Base-by-base conservation (phyloP, 371 early-diverging fungal genomes). In the Chytridium lagenaria region DNA sequence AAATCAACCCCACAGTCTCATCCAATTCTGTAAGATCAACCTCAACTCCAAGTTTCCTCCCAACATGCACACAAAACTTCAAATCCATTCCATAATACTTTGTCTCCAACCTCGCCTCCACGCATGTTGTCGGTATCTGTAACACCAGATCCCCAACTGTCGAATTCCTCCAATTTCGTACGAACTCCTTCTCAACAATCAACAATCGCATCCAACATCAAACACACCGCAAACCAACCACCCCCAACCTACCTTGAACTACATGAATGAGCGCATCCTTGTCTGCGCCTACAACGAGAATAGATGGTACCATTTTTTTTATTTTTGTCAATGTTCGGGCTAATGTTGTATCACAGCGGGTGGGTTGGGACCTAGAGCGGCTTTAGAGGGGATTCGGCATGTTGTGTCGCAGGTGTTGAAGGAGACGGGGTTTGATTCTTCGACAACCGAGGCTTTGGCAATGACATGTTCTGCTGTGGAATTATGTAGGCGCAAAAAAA, bases 371-470 rank as follows among this genome's bases (percentile, higher is more conserved):
- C 44, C 44, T 12, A 44, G 19, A 19, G 44, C 44, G 44, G 19
- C 7, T 36, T 61, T 5, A 15, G 61, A 10, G 7, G 16, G 31
- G 12, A 28, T 61, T 23, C 30, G 36, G 19, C 30, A 61, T 7
- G 34, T 34, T 12, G 26, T 36, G 2, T 31, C 61, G 31, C 34
- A 3, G n/a, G 23, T 61, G 16, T 61, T 61, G 23, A 61, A 31
- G 23, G 16, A 3, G 3, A 34, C 33, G 15, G 70, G 70, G n/a
- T 69, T 59, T 50, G 1, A n/a, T 2, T 55, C 70, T 15, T 23
- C 70, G 23, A 40, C 57, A 12, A 34, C 3, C 22, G 70, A 69
- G 22, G 70, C 70, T 33, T 28, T 69, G 57, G 16, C 10, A n/a
- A 12, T 55, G 61, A 15, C 59, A 12, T 16, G 59, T 2, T 31